Evolutionary conservation across 164 flowering plant species (phyloP).

Genomic region (Saururus chinensis): DNA sequence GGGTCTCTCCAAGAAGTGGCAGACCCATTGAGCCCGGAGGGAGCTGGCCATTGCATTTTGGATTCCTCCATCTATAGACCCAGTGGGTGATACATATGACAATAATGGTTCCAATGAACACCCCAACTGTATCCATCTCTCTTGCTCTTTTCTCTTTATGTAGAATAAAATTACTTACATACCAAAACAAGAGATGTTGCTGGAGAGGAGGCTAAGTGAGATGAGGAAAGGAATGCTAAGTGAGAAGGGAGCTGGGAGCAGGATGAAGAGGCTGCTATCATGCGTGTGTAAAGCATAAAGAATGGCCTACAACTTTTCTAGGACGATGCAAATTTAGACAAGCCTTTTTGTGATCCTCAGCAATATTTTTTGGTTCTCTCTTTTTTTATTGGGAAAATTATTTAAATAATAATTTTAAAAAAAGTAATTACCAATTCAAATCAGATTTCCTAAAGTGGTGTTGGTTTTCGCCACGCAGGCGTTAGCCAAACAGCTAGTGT

Average conservation of each 20-base stretch:
- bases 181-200: not conserved
- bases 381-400: no score
- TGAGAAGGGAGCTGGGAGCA: not conserved
- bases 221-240: not conserved
- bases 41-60: conserved; percentile 23
- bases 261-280: not conserved
- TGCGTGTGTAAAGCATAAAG: not conserved
- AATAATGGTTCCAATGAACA: conserved; percentile 16
- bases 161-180: not conserved
- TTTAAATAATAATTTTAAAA: no score
- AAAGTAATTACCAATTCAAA: no score
- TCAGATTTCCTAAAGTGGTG: no score
- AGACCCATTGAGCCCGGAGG: conserved; percentile 38
- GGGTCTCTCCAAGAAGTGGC: conserved; percentile 31
- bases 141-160: not conserved
- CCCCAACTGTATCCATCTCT: conserved; percentile 2
- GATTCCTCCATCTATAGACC: conserved; percentile 32
- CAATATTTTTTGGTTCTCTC: not conserved
- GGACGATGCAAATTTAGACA: not conserved
- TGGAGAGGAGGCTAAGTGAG: no score
- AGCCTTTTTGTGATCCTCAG: not conserved
- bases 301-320: not conserved
- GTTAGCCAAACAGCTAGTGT: no score
- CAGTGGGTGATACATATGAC: conserved; percentile 18
- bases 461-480: no score